phyloP scores from a whole-genome alignment of 768 basidiomycete species.

The Amanita molliuscula region DNA sequence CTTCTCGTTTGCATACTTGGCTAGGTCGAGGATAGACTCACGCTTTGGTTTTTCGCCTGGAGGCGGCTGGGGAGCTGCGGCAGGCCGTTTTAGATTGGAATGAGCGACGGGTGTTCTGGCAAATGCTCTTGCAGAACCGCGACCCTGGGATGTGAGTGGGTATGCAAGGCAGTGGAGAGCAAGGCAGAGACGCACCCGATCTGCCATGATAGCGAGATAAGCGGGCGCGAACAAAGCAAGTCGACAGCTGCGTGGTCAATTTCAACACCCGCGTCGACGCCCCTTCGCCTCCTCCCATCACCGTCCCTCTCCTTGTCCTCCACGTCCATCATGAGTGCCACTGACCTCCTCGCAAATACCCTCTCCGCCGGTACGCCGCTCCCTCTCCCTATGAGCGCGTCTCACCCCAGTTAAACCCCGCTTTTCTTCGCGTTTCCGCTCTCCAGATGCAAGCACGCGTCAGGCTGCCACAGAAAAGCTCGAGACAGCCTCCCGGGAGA shows the following conservation, averaged over 20 bases:
- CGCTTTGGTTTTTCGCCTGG: constrained; percentile 70
- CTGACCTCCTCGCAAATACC: constrained; percentile 84
- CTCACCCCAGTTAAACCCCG: constrained; percentile 14
- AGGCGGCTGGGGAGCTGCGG: constrained; percentile 25
- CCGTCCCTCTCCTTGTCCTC: constrained; percentile 3
- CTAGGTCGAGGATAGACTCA: constrained; percentile 91
- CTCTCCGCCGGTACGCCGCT: constrained; percentile 72
- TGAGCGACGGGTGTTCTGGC: constrained; percentile 31
- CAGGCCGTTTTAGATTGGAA: constrained; percentile 36
- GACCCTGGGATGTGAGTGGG: constrained; percentile 41
- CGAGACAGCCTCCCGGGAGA: constrained; percentile 75
- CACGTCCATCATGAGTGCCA: constrained; percentile 73
- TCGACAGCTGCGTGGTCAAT: constrained; percentile 1
- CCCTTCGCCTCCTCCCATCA: constrained; percentile 9
- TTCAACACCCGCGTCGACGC: neutral
- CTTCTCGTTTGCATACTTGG: constrained; percentile 86
- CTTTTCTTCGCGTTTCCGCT: constrained; percentile 10
- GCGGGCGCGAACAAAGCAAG: neutral
- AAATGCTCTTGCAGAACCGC: constrained; percentile 37
- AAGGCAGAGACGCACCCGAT: constrained; percentile 38
- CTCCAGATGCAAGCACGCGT: constrained; percentile 78
- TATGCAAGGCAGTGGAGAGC: constrained; percentile 16
- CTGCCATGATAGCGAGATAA: constrained; percentile 34
- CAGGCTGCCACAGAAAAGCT: constrained; percentile 86
- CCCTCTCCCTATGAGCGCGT: constrained; percentile 19